Evolutionary conservation across 192 early-diverging fungal species (phyloP), one percentile per base, ranked within the genome.

Genomic region (Thoreauomyces humboldtii): DNA sequence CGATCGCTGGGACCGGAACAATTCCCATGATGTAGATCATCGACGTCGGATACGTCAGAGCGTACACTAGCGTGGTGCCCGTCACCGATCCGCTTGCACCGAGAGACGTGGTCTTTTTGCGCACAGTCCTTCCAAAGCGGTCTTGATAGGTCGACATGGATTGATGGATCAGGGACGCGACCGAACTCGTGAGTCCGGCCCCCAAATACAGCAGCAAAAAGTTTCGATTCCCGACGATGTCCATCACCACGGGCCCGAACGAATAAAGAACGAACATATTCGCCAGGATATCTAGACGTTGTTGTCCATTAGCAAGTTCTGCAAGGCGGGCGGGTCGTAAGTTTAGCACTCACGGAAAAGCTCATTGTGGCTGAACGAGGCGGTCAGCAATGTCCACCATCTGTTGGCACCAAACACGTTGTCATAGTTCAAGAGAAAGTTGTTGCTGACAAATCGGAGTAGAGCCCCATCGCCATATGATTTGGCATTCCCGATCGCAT

Each of bases 201-300:
- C 45, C 60, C 22, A 74, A 32, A 59, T 74, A 78, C 34, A 78
- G 66, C 24, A 51, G 31, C 4, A 78, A 9, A 54, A 78, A 78
- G 19, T 62, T 43, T 25, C 53, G 61, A 7, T 65, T 3, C 4
- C 72, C 72, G 43, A 74, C 27, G 25, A 74, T 68, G 3, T 32
- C 37, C 50, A 74, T 65, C 3, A 55, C 69, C 69, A 59, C 36
- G 21, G 54, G 41, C 3, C 52, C 72, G 51, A 78, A 78, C n/a
- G 41, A 52, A 56, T 73, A 56, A 14, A 78, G 47, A n/a, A 74
- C 76, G 48, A 71, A 69, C 76, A 78, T 78, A 67, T 78, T 78
- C 19, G 60, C 11, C 0, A 27, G 12, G 27, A 67, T 12, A 36
- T 61, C 64, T 67, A 27, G 28, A 9, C 15, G 11, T 11, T 12